phyloP scores from a whole-genome alignment of 148 eudicot genomes.

The Fallopia convolvulus region DNA sequence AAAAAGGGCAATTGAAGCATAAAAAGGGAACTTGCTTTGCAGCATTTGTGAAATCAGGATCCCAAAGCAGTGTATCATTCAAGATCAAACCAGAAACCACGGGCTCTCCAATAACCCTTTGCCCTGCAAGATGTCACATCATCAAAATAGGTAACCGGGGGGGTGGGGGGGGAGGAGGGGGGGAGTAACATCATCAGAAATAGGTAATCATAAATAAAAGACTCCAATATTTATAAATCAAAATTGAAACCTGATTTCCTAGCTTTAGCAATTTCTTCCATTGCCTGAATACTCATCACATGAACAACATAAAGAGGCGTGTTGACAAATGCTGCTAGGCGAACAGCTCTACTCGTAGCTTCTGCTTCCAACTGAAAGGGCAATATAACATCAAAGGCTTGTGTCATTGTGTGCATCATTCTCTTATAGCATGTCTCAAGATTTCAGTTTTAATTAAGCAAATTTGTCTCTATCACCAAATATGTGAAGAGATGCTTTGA shows the following conservation, averaged over 20 bases:
- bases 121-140: conserved; percentile 47
- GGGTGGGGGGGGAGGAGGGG: neutral
- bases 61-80: conserved; percentile 87
- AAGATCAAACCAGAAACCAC: conserved; percentile 78
- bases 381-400: conserved; percentile 12
- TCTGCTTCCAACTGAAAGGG: conserved; percentile 77
- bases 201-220: neutral
- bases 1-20: conserved; percentile 1
- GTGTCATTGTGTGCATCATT: too few species aligned
- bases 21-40: conserved; percentile 51
- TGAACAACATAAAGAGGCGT: conserved; percentile 90
- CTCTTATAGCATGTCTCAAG: neutral
- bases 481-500: neutral
- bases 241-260: conserved; percentile 63
- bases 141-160: too few species aligned
- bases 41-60: conserved; percentile 81
- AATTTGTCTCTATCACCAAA: neutral
- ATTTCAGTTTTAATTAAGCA: neutral
- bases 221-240: neutral
- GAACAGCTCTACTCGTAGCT: conserved; percentile 94
- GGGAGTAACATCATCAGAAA: neutral
- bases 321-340: conserved; percentile 83
- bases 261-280: conserved; percentile 96
- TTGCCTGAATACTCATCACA: conserved; percentile 97
- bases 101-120: conserved; percentile 85